These are phyloP conservation scores for Calonectria leucothoes DNA, from an alignment of 2,329 filamentous ascomycete genomes.

Conservation along the genomic window DNA sequence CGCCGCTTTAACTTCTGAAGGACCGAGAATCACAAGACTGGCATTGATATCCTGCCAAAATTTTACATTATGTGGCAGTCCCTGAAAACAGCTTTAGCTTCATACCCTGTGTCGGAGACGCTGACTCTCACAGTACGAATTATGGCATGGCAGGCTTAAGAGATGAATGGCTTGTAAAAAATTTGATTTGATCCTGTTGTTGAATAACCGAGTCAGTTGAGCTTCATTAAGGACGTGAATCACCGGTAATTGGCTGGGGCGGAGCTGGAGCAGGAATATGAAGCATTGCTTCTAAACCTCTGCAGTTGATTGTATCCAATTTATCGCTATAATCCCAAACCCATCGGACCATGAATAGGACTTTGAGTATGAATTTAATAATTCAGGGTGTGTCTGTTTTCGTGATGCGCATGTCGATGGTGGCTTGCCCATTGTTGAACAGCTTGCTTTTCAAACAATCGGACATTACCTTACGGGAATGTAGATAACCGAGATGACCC, in stretches of 20 bases:
- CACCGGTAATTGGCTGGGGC: too few species aligned
- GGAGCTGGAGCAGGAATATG: background rate
- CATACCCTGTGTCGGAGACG: background rate
- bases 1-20: background rate
- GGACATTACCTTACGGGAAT: background rate
- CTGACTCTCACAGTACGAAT: background rate
- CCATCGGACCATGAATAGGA: too few species aligned
- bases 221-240: background rate
- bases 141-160: background rate
- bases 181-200: background rate
- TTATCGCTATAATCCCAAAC: too few species aligned
- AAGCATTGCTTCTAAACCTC: background rate
- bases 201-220: background rate
- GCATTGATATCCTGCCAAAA: background rate
- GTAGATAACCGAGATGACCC: background rate
- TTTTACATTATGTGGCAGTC: background rate
- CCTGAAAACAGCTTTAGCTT: background rate
- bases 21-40: background rate
- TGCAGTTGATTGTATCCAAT: too few species aligned
- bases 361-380: too few species aligned
- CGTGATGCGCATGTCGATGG: too few species aligned
- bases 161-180: accelerated
- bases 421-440: background rate
- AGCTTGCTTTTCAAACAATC: background rate
- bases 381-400: too few species aligned